Evolutionary conservation across 371 early-diverging fungal species (phyloP), one percentile per base, ranked within the genome.

Genomic region (Syncephalastrum racemosum): DNA sequence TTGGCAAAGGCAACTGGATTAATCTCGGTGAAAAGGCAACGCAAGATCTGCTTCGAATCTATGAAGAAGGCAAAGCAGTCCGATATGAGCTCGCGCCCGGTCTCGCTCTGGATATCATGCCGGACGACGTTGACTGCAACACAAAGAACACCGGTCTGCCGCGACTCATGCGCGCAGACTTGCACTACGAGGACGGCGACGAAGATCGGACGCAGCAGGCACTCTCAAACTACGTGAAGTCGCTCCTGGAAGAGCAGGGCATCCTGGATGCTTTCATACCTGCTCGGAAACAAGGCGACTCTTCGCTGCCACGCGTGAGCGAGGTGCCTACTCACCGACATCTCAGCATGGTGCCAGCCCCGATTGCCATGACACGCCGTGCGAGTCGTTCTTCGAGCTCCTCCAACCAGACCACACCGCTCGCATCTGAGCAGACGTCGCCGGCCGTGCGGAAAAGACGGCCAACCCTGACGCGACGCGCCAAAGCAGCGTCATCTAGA

Each of bases 231-330:
- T 77, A 64, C 36, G 39, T 73, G 1, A 65, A 70, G n/a, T 19
- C 57, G 6, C 43, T 67, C 5, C 50, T 77, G 12, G 69, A 77
- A 45, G 60, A 60, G 2, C 77, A 77, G 43, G 71, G 71, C 12
- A 77, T 68, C 36, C 60, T 77, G 15, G 77, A 77, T 53, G 77
- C 71, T 2, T 77, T 77, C 22, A 69, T 73, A n/a, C 77, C 77
- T 15, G 27, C 19, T 45, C 50, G 45, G 22, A 47, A 46, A 41
- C 50, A 20, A 31, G 36, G 36, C 10, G 58, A 66, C 18, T 18
- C 47, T 5, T 14, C 41, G 44, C 42, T 77, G 12, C 77, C 77
- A 19, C 48, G 24, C 15, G 59, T 73, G 10, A 67, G 67, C 0
- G 54, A 64, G 4, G 25, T 77, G 15, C 59, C 69, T 7, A 56